phyloP scores from a whole-genome alignment of 1,284 basidiomycete genomes.

The Cutaneotrichosporon sp. region DNA sequence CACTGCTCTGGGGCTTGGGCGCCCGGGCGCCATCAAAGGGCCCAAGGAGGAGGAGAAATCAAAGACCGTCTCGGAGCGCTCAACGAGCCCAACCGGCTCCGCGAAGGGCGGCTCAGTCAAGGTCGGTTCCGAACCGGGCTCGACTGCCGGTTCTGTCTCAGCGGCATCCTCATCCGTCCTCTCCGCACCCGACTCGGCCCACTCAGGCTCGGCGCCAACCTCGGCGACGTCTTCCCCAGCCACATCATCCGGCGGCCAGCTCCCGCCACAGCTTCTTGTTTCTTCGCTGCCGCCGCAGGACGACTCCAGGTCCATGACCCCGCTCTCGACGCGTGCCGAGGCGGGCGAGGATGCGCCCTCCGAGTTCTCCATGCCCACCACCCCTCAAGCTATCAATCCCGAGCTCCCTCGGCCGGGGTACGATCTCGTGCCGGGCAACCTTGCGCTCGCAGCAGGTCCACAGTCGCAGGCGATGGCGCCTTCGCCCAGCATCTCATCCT shows the following conservation, averaged over 20 bases:
- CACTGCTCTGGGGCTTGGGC: neutral
- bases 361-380: constrained; percentile 40
- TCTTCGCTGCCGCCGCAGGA: constrained; percentile 36
- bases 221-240: constrained; percentile 37
- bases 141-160: constrained; percentile 11
- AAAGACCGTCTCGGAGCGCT: neutral
- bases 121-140: constrained; percentile 32
- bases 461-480: constrained; percentile 15
- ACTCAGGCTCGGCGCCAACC: constrained; percentile 34
- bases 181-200: constrained; percentile 18
- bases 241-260: constrained; percentile 28
- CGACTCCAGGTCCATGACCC: constrained; percentile 39
- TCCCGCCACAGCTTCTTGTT: constrained; percentile 33
- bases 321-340: constrained; percentile 48
- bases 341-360: constrained; percentile 37
- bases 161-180: constrained; percentile 21
- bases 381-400: constrained; percentile 35
- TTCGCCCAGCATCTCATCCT: constrained; percentile 34
- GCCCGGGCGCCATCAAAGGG: neutral
- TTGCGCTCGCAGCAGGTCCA: constrained; percentile 32
- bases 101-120: constrained; percentile 35
- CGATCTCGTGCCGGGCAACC: constrained; percentile 42
- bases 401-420: constrained; percentile 34
- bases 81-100: constrained; percentile 24
- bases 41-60: neutral